Percentiles rank a stretch among this genome's conserved stretches.
These are phyloP conservation scores for Monilinia fructigena DNA, from an alignment of 2,329 filamentous ascomycete genomes.

Conservation along the genomic window DNA sequence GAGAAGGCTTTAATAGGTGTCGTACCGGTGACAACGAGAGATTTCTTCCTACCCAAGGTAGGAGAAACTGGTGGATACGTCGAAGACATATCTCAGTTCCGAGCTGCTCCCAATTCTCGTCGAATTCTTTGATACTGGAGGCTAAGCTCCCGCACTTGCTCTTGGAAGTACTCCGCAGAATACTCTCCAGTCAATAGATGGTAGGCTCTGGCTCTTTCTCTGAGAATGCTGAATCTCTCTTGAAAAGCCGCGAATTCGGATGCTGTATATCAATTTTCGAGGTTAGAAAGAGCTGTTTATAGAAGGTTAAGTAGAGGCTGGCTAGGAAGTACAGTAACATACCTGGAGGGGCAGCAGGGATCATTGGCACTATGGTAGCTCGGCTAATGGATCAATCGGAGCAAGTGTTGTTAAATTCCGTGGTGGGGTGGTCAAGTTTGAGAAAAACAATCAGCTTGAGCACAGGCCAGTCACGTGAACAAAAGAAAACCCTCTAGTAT, in stretches of 20 bases:
- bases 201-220: neutral
- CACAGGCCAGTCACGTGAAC: neutral
- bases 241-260: neutral
- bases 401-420: neutral
- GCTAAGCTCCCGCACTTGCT: neutral
- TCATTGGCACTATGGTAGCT: neutral
- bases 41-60: slow-evolving; percentile 28
- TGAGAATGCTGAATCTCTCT: neutral
- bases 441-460: neutral
- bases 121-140: neutral
- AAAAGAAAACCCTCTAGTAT: neutral
- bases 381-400: neutral
- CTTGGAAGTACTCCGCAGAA: neutral
- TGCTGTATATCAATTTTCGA: slow-evolving; percentile 2
- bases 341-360: neutral
- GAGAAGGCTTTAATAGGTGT: neutral
- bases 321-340: slow-evolving; percentile 6
- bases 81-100: slow-evolving; percentile 8
- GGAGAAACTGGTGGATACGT: slow-evolving; percentile 21
- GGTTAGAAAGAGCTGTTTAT: slow-evolving; percentile 2
- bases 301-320: neutral
- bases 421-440: neutral
- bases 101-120: neutral
- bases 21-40: slow-evolving; percentile 29
- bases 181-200: neutral